These are phyloP conservation scores for Blastobotrys ciferrii DNA, from an alignment of 1,139 yeast genomes.

Conservation along the genomic window DNA sequence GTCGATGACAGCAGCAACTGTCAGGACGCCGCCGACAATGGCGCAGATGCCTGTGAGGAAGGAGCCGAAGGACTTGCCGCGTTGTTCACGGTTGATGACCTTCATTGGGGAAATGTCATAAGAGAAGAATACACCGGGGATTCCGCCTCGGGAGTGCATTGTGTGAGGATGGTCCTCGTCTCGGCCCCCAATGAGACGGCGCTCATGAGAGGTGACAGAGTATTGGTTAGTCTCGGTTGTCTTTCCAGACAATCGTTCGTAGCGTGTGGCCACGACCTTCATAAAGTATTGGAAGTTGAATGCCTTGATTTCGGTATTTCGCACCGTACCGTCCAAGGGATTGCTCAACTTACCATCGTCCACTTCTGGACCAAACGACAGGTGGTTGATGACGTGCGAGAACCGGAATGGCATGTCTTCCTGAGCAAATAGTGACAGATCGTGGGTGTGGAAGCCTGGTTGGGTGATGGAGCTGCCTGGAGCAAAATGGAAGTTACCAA, in stretches of 20 bases:
- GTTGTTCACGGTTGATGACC: conserved; percentile 80
- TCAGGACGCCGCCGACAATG: conserved; percentile 88
- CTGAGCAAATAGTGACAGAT: conserved; percentile 65
- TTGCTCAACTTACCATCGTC: conserved; percentile 39
- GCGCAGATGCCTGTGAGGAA: conserved; percentile 83
- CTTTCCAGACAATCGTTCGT: conserved; percentile 57
- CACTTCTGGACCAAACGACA: conserved; percentile 76
- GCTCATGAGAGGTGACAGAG: conserved; percentile 84
- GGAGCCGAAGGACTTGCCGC: conserved; percentile 78
- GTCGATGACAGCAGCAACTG: conserved; percentile 87
- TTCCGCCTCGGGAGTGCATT: conserved; percentile 78
- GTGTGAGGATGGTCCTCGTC: conserved; percentile 92
- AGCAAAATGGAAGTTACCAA: conserved; percentile 92
- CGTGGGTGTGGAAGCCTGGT: conserved; percentile 70
- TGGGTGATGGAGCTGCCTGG: conserved; percentile 74
- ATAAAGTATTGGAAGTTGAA: conserved; percentile 75
- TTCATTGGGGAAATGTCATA: conserved; percentile 94
- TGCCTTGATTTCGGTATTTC: conserved; percentile 48
- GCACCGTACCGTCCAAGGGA: conserved; percentile 65
- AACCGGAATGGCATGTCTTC: conserved; percentile 54
- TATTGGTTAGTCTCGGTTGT: conserved; percentile 84
- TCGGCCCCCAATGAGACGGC: conserved; percentile 81
- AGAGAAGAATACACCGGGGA: conserved; percentile 83
- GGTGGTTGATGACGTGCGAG: conserved; percentile 72
- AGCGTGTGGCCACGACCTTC: conserved; percentile 89